A percentile compares a stretch with the other conserved stretches of the same genome.
Evolutionary conservation across 352 stramenopile genomes (phyloP).

Genomic region (Pythium volutum): DNA sequence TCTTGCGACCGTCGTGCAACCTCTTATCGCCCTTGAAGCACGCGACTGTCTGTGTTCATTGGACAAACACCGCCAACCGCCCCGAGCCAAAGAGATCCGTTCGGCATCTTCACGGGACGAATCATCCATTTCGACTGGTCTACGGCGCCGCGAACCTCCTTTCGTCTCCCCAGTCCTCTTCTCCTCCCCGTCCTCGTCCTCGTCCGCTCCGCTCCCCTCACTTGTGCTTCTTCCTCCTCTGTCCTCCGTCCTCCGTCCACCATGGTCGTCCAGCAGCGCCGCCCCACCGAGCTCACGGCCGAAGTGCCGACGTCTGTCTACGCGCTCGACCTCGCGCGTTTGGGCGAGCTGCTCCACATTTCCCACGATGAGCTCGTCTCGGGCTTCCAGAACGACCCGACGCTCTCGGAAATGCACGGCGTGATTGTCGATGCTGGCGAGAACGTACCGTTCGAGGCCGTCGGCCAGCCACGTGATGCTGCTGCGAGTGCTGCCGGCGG

Average conservation of each 20-base stretch:
- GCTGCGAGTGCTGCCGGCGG: too few species aligned
- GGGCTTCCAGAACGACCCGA: slow-evolving; percentile 56
- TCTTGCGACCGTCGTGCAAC: slow-evolving; percentile 1
- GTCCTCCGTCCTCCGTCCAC: not conserved
- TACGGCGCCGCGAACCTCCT: not conserved
- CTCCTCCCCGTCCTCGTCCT: not conserved
- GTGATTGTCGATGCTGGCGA: slow-evolving; percentile 75
- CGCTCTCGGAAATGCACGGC: slow-evolving; percentile 66
- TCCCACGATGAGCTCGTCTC: slow-evolving; percentile 28
- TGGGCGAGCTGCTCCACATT: slow-evolving; percentile 30
- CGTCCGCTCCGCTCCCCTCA: not conserved
- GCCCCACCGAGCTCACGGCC: slow-evolving; percentile 27
- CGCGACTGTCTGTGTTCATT: not conserved
- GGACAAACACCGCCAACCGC: not conserved
- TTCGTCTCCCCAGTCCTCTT: not conserved
- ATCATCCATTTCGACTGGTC: slow-evolving; percentile 2
- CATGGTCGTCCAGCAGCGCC: slow-evolving; percentile 28
- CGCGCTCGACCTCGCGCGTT: slow-evolving; percentile 24
- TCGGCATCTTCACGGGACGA: not conserved
- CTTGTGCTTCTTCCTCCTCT: not conserved
- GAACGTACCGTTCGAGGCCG: slow-evolving; percentile 70
- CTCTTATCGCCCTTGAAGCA: not conserved
- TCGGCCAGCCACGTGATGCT: slow-evolving; percentile 31
- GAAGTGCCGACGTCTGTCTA: slow-evolving; percentile 31
- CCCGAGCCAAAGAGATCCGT: too few species aligned